phyloP scores from a whole-genome alignment of 1,284 basidiomycete genomes.

The Rhodotorula sp. region DNA sequence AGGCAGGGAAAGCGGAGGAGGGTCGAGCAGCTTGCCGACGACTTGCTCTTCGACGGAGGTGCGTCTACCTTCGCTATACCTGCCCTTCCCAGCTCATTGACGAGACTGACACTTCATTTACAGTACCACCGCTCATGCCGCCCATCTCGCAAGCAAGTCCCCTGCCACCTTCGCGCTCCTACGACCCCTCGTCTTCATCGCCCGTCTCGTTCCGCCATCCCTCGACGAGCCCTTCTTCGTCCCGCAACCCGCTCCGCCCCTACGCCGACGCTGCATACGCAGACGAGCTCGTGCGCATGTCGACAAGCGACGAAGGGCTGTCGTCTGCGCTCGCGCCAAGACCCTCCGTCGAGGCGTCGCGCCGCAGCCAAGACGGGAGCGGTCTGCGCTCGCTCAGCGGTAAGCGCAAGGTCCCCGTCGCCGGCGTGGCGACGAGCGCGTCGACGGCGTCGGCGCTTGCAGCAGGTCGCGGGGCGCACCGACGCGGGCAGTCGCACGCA shows the following conservation, averaged over 20 bases:
- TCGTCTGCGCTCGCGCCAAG: not conserved
- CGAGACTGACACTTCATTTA: accelerated
- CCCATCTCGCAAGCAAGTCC: conserved; percentile 11
- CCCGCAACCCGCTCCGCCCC: not conserved
- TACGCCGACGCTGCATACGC: not conserved
- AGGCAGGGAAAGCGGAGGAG: not conserved
- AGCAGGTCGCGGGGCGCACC: not conserved
- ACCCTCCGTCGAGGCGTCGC: not conserved
- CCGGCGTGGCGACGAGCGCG: not conserved
- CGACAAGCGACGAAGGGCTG: not conserved
- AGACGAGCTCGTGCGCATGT: conserved; percentile 2
- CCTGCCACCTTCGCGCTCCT: not conserved
- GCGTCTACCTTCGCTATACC: not conserved
- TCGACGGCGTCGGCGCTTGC: conserved; percentile 2
- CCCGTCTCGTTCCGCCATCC: not conserved
- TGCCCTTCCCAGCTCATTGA: not conserved
- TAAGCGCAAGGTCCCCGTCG: not conserved
- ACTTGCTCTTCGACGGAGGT: conserved; percentile 20
- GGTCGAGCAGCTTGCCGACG: not conserved
- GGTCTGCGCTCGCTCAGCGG: not conserved
- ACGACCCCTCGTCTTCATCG: not conserved
- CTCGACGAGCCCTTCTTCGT: not conserved
- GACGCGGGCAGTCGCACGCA: not conserved
- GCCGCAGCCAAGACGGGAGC: not conserved
- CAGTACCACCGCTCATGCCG: conserved; percentile 17